phyloP scores from a whole-genome alignment of 2,329 filamentous ascomycete species.

The Aureobasidium sp. region DNA sequence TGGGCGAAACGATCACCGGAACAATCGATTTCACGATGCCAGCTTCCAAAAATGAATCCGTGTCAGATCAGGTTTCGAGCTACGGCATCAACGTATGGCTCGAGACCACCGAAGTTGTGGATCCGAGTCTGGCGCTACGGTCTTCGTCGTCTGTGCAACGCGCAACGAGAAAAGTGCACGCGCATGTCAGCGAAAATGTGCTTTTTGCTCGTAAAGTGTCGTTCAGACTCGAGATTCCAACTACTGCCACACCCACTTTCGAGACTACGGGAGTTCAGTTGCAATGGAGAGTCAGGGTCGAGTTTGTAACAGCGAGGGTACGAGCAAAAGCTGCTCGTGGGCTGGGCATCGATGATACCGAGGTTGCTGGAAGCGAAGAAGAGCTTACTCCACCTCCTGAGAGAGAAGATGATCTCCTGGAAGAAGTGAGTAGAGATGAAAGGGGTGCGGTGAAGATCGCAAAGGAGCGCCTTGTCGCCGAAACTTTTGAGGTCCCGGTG shows the following conservation, averaged over 20 bases:
- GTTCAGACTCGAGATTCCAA: constrained; percentile 78
- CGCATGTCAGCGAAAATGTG: constrained; percentile 70
- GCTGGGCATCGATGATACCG: constrained; percentile 33
- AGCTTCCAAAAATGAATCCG: background rate
- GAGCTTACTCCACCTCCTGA: constrained; percentile 47
- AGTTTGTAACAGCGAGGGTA: constrained; percentile 76
- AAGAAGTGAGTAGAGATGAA: constrained; percentile 31
- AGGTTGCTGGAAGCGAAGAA: constrained; percentile 57
- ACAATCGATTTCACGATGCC: constrained; percentile 68
- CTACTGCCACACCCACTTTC: constrained; percentile 80
- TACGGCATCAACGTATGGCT: constrained; percentile 79
- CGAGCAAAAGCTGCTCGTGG: constrained; percentile 20
- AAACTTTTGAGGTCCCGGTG: constrained; percentile 33
- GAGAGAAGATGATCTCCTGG: constrained; percentile 38
- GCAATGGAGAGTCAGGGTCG: constrained; percentile 82
- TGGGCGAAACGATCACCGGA: constrained; percentile 80
- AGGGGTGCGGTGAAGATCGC: constrained; percentile 30
- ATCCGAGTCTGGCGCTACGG: constrained; percentile 70
- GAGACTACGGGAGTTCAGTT: constrained; percentile 81
- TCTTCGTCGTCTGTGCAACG: constrained; percentile 80
- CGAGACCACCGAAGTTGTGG: constrained; percentile 80
- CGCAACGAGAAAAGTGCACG: constrained; percentile 76
- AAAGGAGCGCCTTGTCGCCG: constrained; percentile 29
- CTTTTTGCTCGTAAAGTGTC: constrained; percentile 72
- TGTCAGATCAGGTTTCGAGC: constrained; percentile 53